Evolutionary conservation across 2,329 filamentous ascomycete genomes (phyloP), one percentile per base, ranked within the genome.

Genomic region (Bipolaris zeicola): DNA sequence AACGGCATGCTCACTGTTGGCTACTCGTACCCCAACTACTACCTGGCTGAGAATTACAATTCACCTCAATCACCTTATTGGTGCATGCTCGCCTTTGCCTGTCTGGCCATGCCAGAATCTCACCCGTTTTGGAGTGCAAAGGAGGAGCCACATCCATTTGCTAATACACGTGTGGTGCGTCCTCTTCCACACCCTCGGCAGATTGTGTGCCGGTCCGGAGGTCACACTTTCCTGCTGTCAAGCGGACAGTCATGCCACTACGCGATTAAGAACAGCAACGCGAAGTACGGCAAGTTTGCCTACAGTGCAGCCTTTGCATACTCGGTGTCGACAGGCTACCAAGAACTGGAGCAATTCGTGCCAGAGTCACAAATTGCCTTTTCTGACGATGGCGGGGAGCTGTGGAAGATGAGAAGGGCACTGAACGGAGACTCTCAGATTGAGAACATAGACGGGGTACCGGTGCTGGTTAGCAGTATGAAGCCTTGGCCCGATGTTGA

Each of bases 41-140:
- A 89, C 75, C 85, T 92, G 77, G 88, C 89, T 0, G 90, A 93
- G 76, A 92, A 93, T 72, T 93, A 93, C 77, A 93, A 93, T 75
- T 91, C 88, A 8, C 89, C 90, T 0, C 88, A 88, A 11, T 79
- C 77, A 1, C 78, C 89, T 65, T 92, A 92, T 73, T 93, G 90
- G 90, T 89, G 88, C 50, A 92, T 90, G 76, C 79, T 92, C 20
- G 86, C 89, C 1, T 93, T 93, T 69, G 89, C 90, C 42, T 88
- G 88, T 49, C 80, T 93, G 2, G 89, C 88, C 1, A 82, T 91
- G 11, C 85, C 89, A 0, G 83, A 85, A 45, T 79, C 81, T 1
- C 90, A 92, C 71, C 88, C 89, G 0, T 92, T 93, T 77, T 93
- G 90, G 90, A 83, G 85, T 1, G 85, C 86, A 0, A 69, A 82